A percentile compares a stretch with the other conserved stretches of the same genome.
Evolutionary conservation across 1,139 yeast species (phyloP).

Genomic region (Suhomyces taliae): DNA sequence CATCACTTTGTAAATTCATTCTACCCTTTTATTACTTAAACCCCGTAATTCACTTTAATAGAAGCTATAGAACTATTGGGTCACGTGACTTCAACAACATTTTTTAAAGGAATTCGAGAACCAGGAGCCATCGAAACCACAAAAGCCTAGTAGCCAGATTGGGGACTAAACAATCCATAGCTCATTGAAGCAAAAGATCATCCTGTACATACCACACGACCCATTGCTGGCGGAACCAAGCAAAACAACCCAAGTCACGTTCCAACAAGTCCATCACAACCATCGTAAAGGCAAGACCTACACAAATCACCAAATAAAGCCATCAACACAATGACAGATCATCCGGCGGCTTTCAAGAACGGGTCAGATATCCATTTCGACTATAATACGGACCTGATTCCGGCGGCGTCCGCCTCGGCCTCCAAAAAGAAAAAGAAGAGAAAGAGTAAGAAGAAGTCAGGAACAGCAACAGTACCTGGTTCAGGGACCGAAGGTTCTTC

Average conservation of each 20-base stretch:
- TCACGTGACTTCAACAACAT: not conserved
- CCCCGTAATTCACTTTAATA: too few species aligned
- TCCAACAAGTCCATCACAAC: too few species aligned
- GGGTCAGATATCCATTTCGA: constrained; percentile 67
- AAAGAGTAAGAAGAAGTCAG: constrained; percentile 17
- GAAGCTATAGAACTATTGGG: not conserved
- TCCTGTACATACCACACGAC: not conserved
- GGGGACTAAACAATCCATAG: not conserved
- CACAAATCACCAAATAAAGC: not conserved
- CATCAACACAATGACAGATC: constrained; percentile 6
- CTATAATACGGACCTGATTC: constrained; percentile 24
- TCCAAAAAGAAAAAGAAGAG: constrained; percentile 35
- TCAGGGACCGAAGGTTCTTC: constrained; percentile 3
- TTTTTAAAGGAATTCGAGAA: not conserved
- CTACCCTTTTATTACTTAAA: not conserved
- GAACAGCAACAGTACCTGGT: not conserved
- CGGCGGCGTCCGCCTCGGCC: constrained; percentile 7
- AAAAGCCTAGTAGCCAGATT: not conserved
- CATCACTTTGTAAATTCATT: too few species aligned
- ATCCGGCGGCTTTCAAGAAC: constrained; percentile 22
- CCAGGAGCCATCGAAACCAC: not conserved
- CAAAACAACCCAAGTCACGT: too few species aligned
- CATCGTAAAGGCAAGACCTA: too few species aligned
- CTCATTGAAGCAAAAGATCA: not conserved
- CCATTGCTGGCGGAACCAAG: too few species aligned